Base-by-base conservation (phyloP, 345 rosid species). In the Viola odorata region DNA sequence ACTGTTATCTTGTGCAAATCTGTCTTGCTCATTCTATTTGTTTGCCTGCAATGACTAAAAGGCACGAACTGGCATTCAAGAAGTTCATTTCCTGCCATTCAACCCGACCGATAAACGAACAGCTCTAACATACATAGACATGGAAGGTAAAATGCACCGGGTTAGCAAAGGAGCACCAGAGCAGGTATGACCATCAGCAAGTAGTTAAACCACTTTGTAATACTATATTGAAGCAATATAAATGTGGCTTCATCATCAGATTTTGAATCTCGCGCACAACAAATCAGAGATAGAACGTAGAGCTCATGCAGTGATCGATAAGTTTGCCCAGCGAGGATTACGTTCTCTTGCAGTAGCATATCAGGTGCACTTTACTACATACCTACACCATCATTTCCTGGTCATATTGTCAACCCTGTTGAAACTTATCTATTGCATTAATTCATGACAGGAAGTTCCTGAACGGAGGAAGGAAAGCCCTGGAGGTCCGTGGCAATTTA, bases 121-220 rank as follows among this genome's bases (percentile, higher is more conserved):
- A 7, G 85, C 86, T 59, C 63, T 85, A 50, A 85, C 87, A 16
- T 85, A 82, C 62, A 72, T 73, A 3, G 85, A 78, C 37, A 56
- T 64, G 37, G 75, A 69, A 50, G 84, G 84, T 8, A 77, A 72
- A 80, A 76, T 75, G 90, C 82, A 82, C 69, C 69, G 85, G 12
- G 85, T 85, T 55, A 75, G 87, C 73, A 82, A 85, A 80, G 90
- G 90, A 50, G 87, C 85, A n/a, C 90, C 85, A 3, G 85, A 82
- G 55, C 87, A 80, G 85, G 87, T 82, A 71, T 37, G 39, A 8
- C 63, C 17, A 32, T 65, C 37, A 45, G 56, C 38, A 53, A 14
- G 37, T 47, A 36, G n/a, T 40, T 60, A 50, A 42, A 45, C 41
- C 36, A 16, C 56, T 71, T 13, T 41, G 6, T 7, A 50, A 61